Evolutionary conservation across 2,329 filamentous ascomycete genomes (phyloP).

Genomic region (Aspergillus fumigatus): DNA sequence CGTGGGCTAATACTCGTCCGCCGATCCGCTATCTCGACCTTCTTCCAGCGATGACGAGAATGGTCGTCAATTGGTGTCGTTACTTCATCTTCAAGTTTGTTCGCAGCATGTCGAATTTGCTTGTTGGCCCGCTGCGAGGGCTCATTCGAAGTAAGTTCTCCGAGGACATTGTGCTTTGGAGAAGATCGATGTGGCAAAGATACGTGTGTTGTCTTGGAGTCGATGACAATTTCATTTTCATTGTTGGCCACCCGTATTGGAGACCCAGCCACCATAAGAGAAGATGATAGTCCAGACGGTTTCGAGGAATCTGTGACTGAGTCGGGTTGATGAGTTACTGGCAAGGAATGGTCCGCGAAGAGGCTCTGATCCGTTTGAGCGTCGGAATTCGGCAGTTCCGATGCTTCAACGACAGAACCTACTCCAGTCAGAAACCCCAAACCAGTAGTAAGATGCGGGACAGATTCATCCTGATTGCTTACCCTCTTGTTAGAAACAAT

Average conservation of each 20-base stretch:
- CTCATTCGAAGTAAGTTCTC: constrained; percentile 38
- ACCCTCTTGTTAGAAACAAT: background rate
- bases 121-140: constrained; percentile 25
- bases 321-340: background rate
- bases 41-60: constrained; percentile 29
- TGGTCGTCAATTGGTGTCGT: constrained; percentile 18
- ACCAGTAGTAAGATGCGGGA: constrained; percentile 9
- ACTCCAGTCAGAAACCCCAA: constrained; percentile 6
- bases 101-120: constrained; percentile 14
- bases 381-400: background rate
- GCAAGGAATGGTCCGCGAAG: background rate
- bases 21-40: constrained; percentile 24
- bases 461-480: background rate
- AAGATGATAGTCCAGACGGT: constrained; percentile 6
- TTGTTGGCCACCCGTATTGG: constrained; percentile 11
- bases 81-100: constrained; percentile 13
- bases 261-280: background rate
- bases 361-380: background rate
- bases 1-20: constrained; percentile 34
- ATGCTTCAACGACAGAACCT: constrained; percentile 6
- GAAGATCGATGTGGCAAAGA: constrained; percentile 18
- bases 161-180: constrained; percentile 29
- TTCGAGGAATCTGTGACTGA: constrained; percentile 3
- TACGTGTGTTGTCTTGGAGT: constrained; percentile 12
- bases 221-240: constrained; percentile 19